A percentile compares a stretch with the other conserved stretches of the same genome.
These are phyloP conservation scores for Exophiala xenobiotica DNA, from an alignment of 2,329 filamentous ascomycete genomes.

Conservation along the genomic window DNA sequence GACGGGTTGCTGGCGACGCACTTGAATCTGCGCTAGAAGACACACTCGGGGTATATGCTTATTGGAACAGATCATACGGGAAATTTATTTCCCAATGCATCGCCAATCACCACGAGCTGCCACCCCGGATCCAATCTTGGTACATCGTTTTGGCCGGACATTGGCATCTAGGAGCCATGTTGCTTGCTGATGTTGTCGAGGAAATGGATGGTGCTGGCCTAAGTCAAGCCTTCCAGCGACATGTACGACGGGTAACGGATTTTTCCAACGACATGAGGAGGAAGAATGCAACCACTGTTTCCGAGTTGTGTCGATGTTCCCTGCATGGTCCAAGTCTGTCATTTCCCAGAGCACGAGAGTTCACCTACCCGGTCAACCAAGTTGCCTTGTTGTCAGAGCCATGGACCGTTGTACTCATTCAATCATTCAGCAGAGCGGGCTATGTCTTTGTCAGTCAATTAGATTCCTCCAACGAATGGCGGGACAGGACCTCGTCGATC, in stretches of 20 bases:
- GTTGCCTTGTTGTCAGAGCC: constrained; percentile 13
- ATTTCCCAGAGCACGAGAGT: constrained; percentile 58
- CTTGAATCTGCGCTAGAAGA: constrained; percentile 52
- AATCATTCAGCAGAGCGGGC: constrained; percentile 10
- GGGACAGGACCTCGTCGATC: neutral
- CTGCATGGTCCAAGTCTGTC: constrained; percentile 49
- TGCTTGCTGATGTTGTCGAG: constrained; percentile 56
- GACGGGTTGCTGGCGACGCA: constrained; percentile 37
- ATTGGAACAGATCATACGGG: constrained; percentile 56
- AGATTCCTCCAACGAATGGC: neutral
- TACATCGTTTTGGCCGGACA: constrained; percentile 59
- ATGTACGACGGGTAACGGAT: constrained; percentile 45
- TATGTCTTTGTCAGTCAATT: constrained; percentile 6
- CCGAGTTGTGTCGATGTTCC: constrained; percentile 11
- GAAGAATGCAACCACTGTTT: constrained; percentile 48
- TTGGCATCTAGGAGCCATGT: constrained; percentile 57
- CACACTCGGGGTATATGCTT: constrained; percentile 52
- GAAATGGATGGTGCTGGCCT: constrained; percentile 51
- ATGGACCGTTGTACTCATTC: constrained; percentile 11
- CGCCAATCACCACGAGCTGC: constrained; percentile 50
- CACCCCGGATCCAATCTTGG: constrained; percentile 58
- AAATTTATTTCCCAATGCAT: constrained; percentile 55
- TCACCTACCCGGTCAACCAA: constrained; percentile 43
- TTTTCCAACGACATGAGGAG: constrained; percentile 39
- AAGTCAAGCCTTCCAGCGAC: constrained; percentile 38